phyloP scores from a whole-genome alignment of 345 rosid genomes.

The Corchorus olitorius region DNA sequence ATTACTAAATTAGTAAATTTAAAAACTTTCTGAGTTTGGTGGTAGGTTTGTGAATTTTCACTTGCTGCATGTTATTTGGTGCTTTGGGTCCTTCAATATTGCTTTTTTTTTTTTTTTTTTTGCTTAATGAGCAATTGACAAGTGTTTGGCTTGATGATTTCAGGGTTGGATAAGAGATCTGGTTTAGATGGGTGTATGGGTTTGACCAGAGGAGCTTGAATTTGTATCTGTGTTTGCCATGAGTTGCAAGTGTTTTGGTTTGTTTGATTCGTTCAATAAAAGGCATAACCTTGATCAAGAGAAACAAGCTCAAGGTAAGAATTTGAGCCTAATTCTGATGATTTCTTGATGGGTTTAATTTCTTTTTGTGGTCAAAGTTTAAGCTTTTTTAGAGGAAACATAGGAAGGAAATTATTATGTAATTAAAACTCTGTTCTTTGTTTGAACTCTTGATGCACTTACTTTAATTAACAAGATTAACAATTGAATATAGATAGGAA shows the following conservation, averaged over 20 bases:
- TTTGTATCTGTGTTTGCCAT: conserved; percentile 36
- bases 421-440: neutral
- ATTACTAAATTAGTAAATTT: neutral
- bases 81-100: neutral
- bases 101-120: too few species aligned
- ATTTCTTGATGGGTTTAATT: conserved; percentile 6
- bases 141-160: neutral
- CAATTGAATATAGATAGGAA: neutral
- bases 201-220: conserved; percentile 9
- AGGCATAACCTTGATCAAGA: conserved; percentile 31
- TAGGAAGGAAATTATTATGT: too few species aligned
- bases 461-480: neutral
- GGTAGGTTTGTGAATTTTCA: neutral
- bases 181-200: conserved; percentile 15
- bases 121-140: neutral
- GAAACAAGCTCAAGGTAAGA: conserved; percentile 52
- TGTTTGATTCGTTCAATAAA: conserved; percentile 39
- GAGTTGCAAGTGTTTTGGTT: conserved; percentile 58
- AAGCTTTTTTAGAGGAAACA: too few species aligned
- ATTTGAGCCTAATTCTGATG: neutral
- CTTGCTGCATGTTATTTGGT: neutral
- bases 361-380: neutral
- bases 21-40: neutral
- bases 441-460: neutral
- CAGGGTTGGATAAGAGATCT: conserved; percentile 19